Evolutionary conservation across 148 eudicot genomes (phyloP).

Genomic region (Chenopodium quinoa): DNA sequence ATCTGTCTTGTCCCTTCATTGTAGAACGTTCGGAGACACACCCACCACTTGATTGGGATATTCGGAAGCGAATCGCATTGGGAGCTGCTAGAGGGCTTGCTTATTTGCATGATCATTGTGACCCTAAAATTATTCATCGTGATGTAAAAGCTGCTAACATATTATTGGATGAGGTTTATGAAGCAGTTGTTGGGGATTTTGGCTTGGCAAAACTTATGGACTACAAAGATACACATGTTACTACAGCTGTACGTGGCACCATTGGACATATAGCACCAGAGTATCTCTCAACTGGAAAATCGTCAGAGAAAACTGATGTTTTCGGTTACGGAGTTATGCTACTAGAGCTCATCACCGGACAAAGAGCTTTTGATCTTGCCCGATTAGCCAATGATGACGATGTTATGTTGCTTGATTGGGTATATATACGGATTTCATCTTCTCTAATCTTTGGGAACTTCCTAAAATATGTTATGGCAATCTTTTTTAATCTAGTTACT

Average conservation of each 20-base stretch:
- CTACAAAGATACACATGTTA: conserved; percentile 51
- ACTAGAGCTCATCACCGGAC: conserved; percentile 56
- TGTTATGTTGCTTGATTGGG: conserved; percentile 59
- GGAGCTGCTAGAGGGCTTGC: conserved; percentile 50
- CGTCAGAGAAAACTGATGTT: conserved; percentile 54
- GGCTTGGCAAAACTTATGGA: conserved; percentile 53
- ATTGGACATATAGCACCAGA: conserved; percentile 53
- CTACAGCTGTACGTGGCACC: conserved; percentile 52
- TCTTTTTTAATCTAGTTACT: not conserved
- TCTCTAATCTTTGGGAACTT: not conserved
- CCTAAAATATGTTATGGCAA: not conserved
- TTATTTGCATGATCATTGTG: conserved; percentile 50
- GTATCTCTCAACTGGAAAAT: conserved; percentile 55
- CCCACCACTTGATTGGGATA: conserved; percentile 41
- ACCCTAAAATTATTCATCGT: conserved; percentile 51
- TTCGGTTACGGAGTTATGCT: conserved; percentile 57
- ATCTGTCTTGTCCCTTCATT: conserved; percentile 13
- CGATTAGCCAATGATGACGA: conserved; percentile 55
- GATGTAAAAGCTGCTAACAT: conserved; percentile 54
- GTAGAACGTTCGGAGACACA: conserved; percentile 38
- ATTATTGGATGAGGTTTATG: conserved; percentile 46
- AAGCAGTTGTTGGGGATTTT: conserved; percentile 51
- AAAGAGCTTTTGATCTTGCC: conserved; percentile 58
- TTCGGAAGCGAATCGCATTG: conserved; percentile 41
- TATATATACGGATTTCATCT: conserved; percentile 12